Conservation (phyloP, 345 rosid species). For the Eucalyptus globulus region DNA sequence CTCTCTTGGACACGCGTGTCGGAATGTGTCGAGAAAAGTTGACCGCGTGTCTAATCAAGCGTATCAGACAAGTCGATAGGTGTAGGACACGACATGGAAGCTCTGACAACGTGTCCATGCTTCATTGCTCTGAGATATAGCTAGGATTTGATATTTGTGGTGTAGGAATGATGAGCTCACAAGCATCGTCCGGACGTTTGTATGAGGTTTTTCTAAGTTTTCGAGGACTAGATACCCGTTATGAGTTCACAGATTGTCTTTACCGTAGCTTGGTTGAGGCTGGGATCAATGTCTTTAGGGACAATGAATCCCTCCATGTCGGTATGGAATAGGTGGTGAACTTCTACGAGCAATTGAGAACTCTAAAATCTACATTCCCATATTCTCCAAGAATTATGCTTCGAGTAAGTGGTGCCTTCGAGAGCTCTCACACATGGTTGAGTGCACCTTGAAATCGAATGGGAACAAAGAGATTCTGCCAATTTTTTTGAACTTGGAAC, state of each 20-base stretch:
- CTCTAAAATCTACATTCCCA: background rate
- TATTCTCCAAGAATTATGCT: background rate
- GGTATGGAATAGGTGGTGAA: background rate
- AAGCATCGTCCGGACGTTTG: accelerated
- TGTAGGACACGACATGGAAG: too few species aligned
- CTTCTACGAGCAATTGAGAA: background rate
- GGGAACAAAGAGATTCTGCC: background rate
- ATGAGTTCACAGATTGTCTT: background rate
- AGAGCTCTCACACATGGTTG: background rate
- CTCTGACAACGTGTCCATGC: too few species aligned
- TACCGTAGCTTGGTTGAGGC: background rate
- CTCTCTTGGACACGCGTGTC: too few species aligned
- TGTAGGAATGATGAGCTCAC: background rate
- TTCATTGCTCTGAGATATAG: background rate
- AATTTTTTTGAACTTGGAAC: background rate
- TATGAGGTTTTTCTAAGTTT: background rate
- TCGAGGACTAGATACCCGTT: background rate
- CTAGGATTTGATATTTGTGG: too few species aligned
- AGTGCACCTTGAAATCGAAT: background rate
- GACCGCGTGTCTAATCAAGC: too few species aligned
- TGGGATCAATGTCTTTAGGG: background rate
- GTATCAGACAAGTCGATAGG: too few species aligned
- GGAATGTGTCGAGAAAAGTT: too few species aligned
- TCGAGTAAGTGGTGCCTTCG: background rate
- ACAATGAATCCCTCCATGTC: background rate